phyloP scores from a whole-genome alignment of 345 rosid genomes.

The thale cress (Arabidopsis thaliana) region TAIR10.1 NC_003074.8:16168501-16169000 shows the following conservation, averaged over 20 bases:
- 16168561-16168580: constrained; percentile 17
- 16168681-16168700: background rate
- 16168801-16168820: constrained; percentile 90
- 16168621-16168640: constrained; percentile 98
- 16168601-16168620: constrained; percentile 92
- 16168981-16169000: background rate
- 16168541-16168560: constrained; percentile 1
- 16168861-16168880: constrained; percentile 6
- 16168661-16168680: constrained; percentile 93
- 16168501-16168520: background rate
- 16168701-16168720: constrained; percentile 1
- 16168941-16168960: constrained; percentile 33
- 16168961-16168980: background rate
- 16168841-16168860: constrained; percentile 75
- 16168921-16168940: background rate
- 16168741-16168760: constrained; percentile 15
- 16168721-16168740: constrained; percentile 7
- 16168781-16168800: constrained; percentile 92
- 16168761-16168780: constrained; percentile 93
- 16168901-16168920: background rate
- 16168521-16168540: background rate
- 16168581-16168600: constrained; percentile 93
- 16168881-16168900: background rate
- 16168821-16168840: constrained; percentile 98
- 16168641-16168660: constrained; percentile 90